These are phyloP conservation scores for Lepidium africanum DNA, from an alignment of 345 rosid genomes.

Conservation along the genomic window DNA sequence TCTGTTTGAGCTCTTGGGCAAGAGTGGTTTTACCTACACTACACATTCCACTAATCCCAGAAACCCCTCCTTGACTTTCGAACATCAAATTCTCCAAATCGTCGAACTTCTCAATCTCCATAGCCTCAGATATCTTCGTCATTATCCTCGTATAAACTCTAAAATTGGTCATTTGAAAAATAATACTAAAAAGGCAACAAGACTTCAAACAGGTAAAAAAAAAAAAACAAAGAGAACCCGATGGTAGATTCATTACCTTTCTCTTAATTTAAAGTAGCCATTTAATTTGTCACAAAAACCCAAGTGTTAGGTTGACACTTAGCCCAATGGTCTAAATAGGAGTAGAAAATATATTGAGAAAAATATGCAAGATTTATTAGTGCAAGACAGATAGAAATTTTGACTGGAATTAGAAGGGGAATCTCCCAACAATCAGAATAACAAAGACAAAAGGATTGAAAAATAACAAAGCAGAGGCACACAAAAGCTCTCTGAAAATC, in stretches of 20 bases:
- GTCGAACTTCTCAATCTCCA: slow-evolving; percentile 21
- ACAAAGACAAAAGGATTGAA: neutral
- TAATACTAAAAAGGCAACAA: too few species aligned
- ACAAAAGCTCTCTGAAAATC: slow-evolving; percentile 3
- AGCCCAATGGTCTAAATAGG: too few species aligned
- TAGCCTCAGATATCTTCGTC: slow-evolving; percentile 41
- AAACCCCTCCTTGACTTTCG: slow-evolving; percentile 27
- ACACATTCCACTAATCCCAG: slow-evolving; percentile 75
- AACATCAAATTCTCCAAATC: slow-evolving; percentile 41
- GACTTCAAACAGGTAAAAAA: too few species aligned
- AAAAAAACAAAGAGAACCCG: too few species aligned
- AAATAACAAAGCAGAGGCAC: slow-evolving; percentile 18
- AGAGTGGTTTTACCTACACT: slow-evolving; percentile 90
- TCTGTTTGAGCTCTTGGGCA: slow-evolving; percentile 64
- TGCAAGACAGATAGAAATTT: neutral
- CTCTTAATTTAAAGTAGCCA: too few species aligned
- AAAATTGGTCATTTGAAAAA: too few species aligned
- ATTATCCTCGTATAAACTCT: slow-evolving; percentile 26
- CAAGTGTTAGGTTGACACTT: too few species aligned
- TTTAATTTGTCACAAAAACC: too few species aligned
- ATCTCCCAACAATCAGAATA: slow-evolving; percentile 11
- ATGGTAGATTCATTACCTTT: too few species aligned
- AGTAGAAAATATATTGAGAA: neutral
- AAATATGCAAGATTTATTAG: neutral
- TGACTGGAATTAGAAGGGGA: neutral